phyloP scores from a whole-genome alignment of 2,329 filamentous ascomycete genomes.

The Dactylellina leptospora region DNA sequence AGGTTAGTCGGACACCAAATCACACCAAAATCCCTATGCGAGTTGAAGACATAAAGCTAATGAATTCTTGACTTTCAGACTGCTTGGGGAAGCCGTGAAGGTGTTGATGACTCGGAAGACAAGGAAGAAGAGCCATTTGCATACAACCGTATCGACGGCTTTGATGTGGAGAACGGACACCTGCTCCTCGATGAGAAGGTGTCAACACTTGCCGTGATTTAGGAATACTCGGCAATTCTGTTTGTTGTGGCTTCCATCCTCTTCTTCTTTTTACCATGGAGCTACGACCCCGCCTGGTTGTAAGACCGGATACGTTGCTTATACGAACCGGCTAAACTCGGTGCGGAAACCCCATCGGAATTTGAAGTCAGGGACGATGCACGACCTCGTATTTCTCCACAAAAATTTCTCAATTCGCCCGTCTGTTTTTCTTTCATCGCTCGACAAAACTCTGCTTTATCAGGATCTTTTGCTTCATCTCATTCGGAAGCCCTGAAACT shows the following conservation, averaged over 20 bases:
- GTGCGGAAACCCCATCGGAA: too few species aligned
- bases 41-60: too few species aligned
- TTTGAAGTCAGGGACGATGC: too few species aligned
- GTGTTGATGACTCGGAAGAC: slow-evolving; percentile 84
- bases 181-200: slow-evolving; percentile 28
- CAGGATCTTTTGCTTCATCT: not conserved
- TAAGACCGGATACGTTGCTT: not conserved
- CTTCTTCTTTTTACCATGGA: not conserved
- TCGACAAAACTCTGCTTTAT: not conserved
- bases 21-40: too few species aligned
- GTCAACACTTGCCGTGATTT: slow-evolving; percentile 12
- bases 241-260: slow-evolving; percentile 2
- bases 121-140: slow-evolving; percentile 56
- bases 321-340: not conserved
- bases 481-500: not conserved
- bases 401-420: not conserved
- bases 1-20: slow-evolving; percentile 69
- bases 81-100: slow-evolving; percentile 92
- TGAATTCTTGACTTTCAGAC: slow-evolving; percentile 68
- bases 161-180: slow-evolving; percentile 46
- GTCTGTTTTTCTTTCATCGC: not conserved
- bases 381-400: not conserved
- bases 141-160: slow-evolving; percentile 42
- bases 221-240: slow-evolving; percentile 12
- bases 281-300: slow-evolving; percentile 3